Evolutionary conservation across 2,329 filamentous ascomycete species (phyloP), one percentile per base, ranked within the genome.

Genomic region (Fusarium protoensiforme): DNA sequence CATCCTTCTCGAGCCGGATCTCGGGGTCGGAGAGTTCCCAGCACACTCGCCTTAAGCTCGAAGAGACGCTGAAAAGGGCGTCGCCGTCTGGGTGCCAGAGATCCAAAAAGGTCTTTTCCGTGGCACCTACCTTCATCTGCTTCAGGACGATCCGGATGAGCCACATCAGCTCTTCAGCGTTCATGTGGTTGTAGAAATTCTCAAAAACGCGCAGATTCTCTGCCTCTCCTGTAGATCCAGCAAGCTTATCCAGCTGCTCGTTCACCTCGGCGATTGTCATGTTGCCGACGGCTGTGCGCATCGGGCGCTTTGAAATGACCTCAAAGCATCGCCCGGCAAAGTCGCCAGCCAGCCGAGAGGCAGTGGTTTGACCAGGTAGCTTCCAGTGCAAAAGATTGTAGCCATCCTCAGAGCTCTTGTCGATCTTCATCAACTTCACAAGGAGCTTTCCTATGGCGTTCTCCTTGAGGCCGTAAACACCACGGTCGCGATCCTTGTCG

Each of bases 391-490:
- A 82, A 27, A 99, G 86, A 72, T 90, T 94, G 79, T 92, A 92
- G 0, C 92, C 96, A 84, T 98, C 96, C 72, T 97, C 94, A 0
- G 94, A 97, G 77, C 95, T 92, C 77, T 92, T 94, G 84, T 95
- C 92, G 77, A 99, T 97, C 79, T 95, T 96, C 87, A 98, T 92
- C 41, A 98, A 88, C 80, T 95, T 96, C 67, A 98, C 93, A n/a
- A 98, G 86, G 22, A 98, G 84, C 80, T 95, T 98, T 11, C 92
- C 96, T 68, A 99, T 95, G 7, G 92, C 90, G 80, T 93, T 95
- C 84, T 99, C 96, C 80, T 98, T 98, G 43, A 99, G 86, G 1
- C 96, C 94, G 78, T 98, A 99, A 86, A 98, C 95, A 20, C 93
- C 93, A 56, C 96, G 90, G 78, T 98, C 95, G 41, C 95, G 91